Percentiles rank a stretch among this genome's conserved stretches.
Conservation (phyloP, 352 stramenopile species). For the Pythium angustatum region DNA sequence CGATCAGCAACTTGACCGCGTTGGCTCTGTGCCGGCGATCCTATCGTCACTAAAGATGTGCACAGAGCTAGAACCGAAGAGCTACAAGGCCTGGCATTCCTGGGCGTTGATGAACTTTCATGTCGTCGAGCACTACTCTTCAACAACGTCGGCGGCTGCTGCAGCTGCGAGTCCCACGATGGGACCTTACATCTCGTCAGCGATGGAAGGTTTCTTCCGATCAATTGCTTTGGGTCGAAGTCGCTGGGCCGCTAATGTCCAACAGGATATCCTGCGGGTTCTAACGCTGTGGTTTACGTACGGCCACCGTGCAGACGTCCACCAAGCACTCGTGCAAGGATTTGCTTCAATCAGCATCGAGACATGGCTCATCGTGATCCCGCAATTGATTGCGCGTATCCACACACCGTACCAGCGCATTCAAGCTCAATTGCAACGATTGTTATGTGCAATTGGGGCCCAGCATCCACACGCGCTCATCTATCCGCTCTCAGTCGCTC, state of each 20-base stretch:
- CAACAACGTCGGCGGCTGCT: conserved; percentile 53
- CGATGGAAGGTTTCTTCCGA: conserved; percentile 97
- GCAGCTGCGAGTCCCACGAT: conserved; percentile 50
- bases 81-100: conserved; percentile 98
- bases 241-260: conserved; percentile 86
- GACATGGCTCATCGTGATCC: conserved; percentile 99
- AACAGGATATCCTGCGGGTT: conserved; percentile 97
- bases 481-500: conserved; percentile 97
- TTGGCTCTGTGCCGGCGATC: conserved; percentile 66
- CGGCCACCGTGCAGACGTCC: conserved; percentile 92
- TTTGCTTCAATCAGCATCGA: conserved; percentile 96
- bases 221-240: conserved; percentile 96
- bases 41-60: conserved; percentile 82
- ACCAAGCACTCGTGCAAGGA: conserved; percentile 73
- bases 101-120: conserved; percentile 99
- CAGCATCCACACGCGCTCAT: conserved; percentile 99
- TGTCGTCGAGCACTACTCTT: conserved; percentile 90
- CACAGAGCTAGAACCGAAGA: conserved; percentile 84
- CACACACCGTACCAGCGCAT: conserved; percentile 79
- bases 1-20: conserved; percentile 72
- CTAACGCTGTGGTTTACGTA: conserved; percentile 99
- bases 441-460: conserved; percentile 93
- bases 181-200: conserved; percentile 85
- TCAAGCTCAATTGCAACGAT: conserved; percentile 72
- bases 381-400: conserved; percentile 96